Evolutionary conservation across 179 eudicot genomes (phyloP), one percentile per base, ranked within the genome.

Genomic region (Actinidia chinensis): DNA sequence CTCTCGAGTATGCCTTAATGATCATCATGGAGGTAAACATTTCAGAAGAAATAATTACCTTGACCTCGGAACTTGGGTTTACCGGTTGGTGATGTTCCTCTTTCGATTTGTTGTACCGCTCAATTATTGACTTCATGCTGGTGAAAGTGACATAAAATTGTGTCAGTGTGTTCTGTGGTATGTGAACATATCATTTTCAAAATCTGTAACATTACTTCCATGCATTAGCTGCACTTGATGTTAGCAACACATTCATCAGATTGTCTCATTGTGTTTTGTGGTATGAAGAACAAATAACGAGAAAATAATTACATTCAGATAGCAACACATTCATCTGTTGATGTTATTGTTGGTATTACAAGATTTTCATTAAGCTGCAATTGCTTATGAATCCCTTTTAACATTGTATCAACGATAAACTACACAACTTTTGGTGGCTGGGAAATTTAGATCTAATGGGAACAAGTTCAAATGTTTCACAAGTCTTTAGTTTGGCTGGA

Each of bases 111-210:
- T 71, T 76, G 67, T 81, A 77, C 64, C 80, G 68, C 51, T 72
- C 80, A 10, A 81, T 77, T 64, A 77, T 25, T 28, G 83, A 52
- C 74, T 77, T 77, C 80, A 81, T 81, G 80, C 83, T 81, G 83
- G 43, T 72, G 58, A 44, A 63, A 76, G 40, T 13, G 68, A 22
- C 73, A 52, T 43, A 18, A 52, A 67, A 76, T 18, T 51, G 14
- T 76, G 65, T 76, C 44, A 76, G 79, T 13, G 18, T 50, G 23
- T 51, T 36, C 17, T 5, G 18, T 10, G 51, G 60, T n/a, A 12
- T 36, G 25, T 67, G 43, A 51, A 22, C 6, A 64, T 54, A 23
- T 75, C 43, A 5, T 61, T 13, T 76, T 43, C 13, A 14, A 51
- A 20, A 11, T 66, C 2, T 42, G n/a, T 52, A 14, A 51, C 64